These are phyloP conservation scores for Skeletonema tropicum DNA, from an alignment of 108 stramenopile species.

Conservation along the genomic window DNA sequence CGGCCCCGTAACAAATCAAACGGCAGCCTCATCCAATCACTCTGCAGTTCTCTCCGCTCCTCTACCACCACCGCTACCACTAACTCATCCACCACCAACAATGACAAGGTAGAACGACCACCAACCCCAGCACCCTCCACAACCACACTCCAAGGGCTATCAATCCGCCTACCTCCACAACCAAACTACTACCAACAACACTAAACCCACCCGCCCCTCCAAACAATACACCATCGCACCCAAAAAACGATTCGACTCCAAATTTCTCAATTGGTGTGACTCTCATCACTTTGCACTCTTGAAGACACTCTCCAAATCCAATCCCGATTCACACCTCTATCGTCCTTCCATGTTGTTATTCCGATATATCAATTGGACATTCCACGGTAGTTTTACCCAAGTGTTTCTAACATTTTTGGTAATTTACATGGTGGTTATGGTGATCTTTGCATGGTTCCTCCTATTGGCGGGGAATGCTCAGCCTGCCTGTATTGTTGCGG, in stretches of 20 bases:
- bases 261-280: slow-evolving; percentile 30
- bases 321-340: slow-evolving; percentile 30
- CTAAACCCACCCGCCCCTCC: neutral
- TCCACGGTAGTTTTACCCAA: slow-evolving; percentile 21
- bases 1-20: too few relatives aligned
- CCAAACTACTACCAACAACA: too few relatives aligned
- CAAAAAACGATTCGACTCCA: slow-evolving; percentile 1
- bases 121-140: too few relatives aligned
- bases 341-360: slow-evolving; percentile 7
- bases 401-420: slow-evolving; percentile 36
- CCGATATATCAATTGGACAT: slow-evolving; percentile 43
- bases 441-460: slow-evolving; percentile 21
- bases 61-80: too few relatives aligned
- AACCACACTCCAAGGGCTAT: neutral
- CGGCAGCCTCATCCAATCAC: too few relatives aligned
- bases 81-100: neutral
- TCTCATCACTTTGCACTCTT: slow-evolving; percentile 5
- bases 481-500: slow-evolving; percentile 37
- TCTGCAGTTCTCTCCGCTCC: too few relatives aligned
- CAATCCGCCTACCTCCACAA: neutral
- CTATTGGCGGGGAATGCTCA: slow-evolving; percentile 11
- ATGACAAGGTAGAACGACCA: neutral
- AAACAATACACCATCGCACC: neutral
- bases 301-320: neutral
- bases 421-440: slow-evolving; percentile 12